phyloP scores from a whole-genome alignment of 2,329 filamentous ascomycete genomes.

The Colletotrichum lini region DNA sequence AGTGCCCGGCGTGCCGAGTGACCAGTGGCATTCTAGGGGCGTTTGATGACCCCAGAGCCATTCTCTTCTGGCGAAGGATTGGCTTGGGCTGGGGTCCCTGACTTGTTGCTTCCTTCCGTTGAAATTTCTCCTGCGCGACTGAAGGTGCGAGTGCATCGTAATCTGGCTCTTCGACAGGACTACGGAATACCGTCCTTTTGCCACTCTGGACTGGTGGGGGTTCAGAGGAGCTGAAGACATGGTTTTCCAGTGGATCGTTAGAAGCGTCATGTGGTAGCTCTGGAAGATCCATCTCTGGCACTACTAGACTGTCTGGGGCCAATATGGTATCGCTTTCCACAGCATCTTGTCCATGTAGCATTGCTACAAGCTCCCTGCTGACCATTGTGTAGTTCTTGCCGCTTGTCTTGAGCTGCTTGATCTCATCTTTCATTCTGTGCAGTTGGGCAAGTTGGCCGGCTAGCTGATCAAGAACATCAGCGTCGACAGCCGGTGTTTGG shows the following conservation, averaged over 20 bases:
- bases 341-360: background rate
- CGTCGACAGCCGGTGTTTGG: background rate
- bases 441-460: conserved; percentile 24
- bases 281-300: conserved; percentile 13
- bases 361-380: background rate
- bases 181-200: conserved; percentile 24
- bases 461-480: background rate
- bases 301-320: background rate
- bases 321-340: background rate
- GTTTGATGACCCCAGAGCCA: background rate
- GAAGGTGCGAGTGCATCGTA: conserved; percentile 6
- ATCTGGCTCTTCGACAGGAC: conserved; percentile 20
- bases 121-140: conserved; percentile 11
- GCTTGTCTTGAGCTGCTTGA: conserved; percentile 7
- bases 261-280: background rate
- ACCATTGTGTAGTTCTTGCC: conserved; percentile 4
- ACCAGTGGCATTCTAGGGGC: background rate
- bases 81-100: background rate
- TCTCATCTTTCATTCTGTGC: background rate
- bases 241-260: background rate
- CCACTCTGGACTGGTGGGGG: background rate
- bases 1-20: conserved; percentile 3
- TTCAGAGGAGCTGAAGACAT: conserved; percentile 18
- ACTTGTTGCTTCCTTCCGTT: conserved; percentile 3
- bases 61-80: background rate